Base-by-base conservation (phyloP, 768 basidiomycete genomes). In the Xerocomus potaroensis region DNA sequence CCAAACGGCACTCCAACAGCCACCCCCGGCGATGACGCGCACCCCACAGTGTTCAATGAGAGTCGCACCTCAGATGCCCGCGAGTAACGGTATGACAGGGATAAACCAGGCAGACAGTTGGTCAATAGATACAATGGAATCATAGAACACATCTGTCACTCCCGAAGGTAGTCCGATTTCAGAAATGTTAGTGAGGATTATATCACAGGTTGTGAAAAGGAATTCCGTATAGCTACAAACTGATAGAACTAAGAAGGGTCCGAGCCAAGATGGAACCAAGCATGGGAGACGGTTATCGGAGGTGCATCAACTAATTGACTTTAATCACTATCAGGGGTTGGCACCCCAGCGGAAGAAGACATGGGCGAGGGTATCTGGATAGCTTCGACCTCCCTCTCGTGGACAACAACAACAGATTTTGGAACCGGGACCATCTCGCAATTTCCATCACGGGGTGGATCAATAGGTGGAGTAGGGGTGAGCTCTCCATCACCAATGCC, bases 401-500 rank as follows among this genome's bases (percentile, higher is more conserved):
- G 77, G 9, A 78, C 63, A 35, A 76, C 75, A 27, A 74, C 73
- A 10, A 79, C 78, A 50, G 79, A 78, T 30, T 75, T 74, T n/a
- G 77, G 76, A 41, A 78, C 76, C 15, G 70, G 69, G 2, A 77
- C 76, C 40, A 64, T 64, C 43, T 78, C 79, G 50, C 69, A 80
- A 24, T 60, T 69, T n/a, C 72, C 72, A 24, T 79, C 78, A 4
- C 68, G 58, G 0, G 78, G 69, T 55, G 77, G 63, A 47, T 75
- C 69, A 9, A 63, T 58, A 8, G 75, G 70, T 42, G 77, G 74
- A 42, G 68, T 74, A 38, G 74, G 70, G 21, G 75, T 72, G 51
- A 78, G 69, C 56, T 84, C 81, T 3, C 73, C 74, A 48, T 83
- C 81, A 53, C 87, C 83, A 55, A 84, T 87, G 50, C 72, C 80